These are phyloP conservation scores for Schwanniomyces yamadae DNA, from an alignment of 805 yeast genomes.

Conservation along the genomic window DNA sequence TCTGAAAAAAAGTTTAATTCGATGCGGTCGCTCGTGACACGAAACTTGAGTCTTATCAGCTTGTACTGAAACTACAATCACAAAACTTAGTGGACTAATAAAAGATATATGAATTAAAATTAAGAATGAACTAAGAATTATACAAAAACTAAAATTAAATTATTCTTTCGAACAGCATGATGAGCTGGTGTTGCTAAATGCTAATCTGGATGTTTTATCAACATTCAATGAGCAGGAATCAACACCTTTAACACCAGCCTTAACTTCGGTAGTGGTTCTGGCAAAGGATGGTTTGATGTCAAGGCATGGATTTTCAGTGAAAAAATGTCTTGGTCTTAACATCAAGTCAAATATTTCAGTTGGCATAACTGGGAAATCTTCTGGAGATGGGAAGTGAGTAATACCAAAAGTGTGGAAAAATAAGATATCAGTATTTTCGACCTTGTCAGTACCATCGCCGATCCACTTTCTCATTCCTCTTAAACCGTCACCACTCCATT, in stretches of 20 bases:
- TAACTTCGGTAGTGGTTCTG: conserved; percentile 41
- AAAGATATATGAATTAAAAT: too few species aligned
- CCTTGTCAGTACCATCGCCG: conserved; percentile 55
- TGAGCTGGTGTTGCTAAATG: conserved; percentile 28
- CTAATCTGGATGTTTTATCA: conserved; percentile 41
- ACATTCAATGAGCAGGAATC: conserved; percentile 36
- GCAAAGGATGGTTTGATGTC: conserved; percentile 67
- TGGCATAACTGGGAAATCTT: conserved; percentile 89
- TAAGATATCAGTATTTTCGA: conserved; percentile 70
- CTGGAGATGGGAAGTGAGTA: conserved; percentile 86
- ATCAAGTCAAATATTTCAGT: conserved; percentile 75
- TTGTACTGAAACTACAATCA: too few species aligned
- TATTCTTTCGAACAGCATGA: conserved; percentile 10
- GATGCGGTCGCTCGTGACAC: too few species aligned
- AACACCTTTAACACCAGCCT: conserved; percentile 29
- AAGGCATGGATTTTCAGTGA: conserved; percentile 72
- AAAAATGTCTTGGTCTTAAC: conserved; percentile 78
- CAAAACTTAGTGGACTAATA: too few species aligned
- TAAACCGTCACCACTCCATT: conserved; percentile 68
- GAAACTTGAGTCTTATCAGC: too few species aligned
- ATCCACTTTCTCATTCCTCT: conserved; percentile 69
- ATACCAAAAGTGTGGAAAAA: conserved; percentile 82
- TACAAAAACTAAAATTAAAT: background rate
- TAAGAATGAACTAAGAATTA: background rate
- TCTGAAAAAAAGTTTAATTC: too few species aligned